Percentiles rank a stretch among this genome's conserved stretches.
Conservation (phyloP, 768 basidiomycete species). For the Suillus occidentalis region DNA sequence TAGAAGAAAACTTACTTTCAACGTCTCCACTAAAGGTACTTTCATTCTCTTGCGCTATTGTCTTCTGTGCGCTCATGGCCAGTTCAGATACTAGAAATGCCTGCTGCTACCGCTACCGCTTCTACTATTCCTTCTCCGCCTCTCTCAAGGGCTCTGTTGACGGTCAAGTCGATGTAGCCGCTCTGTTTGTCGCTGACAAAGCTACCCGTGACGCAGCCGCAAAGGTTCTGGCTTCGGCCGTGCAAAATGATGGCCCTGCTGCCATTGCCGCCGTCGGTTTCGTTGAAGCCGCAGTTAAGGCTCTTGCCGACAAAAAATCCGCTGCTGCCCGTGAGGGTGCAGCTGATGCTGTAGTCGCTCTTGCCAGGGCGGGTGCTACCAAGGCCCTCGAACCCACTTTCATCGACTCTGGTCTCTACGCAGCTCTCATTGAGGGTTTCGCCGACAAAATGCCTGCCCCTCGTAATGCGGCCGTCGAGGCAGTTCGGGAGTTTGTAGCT, state of each 20-base stretch:
- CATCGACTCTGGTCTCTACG: slow-evolving; percentile 82
- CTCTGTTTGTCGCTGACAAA: slow-evolving; percentile 87
- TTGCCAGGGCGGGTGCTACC: slow-evolving; percentile 70
- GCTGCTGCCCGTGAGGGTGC: slow-evolving; percentile 90
- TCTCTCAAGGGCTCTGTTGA: slow-evolving; percentile 71
- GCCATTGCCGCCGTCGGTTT: slow-evolving; percentile 72
- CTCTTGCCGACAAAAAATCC: slow-evolving; percentile 93
- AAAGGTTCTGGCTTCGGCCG: slow-evolving; percentile 64
- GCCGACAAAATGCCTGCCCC: slow-evolving; percentile 94
- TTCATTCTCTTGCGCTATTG: slow-evolving; percentile 5
- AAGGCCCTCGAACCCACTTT: slow-evolving; percentile 88
- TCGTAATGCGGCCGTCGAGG: slow-evolving; percentile 81
- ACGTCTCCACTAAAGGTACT: slow-evolving; percentile 45
- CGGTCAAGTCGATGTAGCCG: slow-evolving; percentile 66
- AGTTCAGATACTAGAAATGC: slow-evolving; percentile 66
- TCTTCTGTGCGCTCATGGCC: slow-evolving; percentile 11
- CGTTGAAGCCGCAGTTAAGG: slow-evolving; percentile 74
- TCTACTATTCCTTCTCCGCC: slow-evolving; percentile 55
- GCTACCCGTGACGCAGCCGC: slow-evolving; percentile 73
- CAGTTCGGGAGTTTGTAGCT: slow-evolving; percentile 72
- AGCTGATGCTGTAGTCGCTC: slow-evolving; percentile 62
- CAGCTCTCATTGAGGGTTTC: slow-evolving; percentile 84
- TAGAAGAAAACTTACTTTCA: slow-evolving; percentile 36
- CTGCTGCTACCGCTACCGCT: slow-evolving; percentile 71
- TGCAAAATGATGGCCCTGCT: slow-evolving; percentile 82